Conservation (phyloP, 345 rosid genomes). For the Citrus glauca region DNA sequence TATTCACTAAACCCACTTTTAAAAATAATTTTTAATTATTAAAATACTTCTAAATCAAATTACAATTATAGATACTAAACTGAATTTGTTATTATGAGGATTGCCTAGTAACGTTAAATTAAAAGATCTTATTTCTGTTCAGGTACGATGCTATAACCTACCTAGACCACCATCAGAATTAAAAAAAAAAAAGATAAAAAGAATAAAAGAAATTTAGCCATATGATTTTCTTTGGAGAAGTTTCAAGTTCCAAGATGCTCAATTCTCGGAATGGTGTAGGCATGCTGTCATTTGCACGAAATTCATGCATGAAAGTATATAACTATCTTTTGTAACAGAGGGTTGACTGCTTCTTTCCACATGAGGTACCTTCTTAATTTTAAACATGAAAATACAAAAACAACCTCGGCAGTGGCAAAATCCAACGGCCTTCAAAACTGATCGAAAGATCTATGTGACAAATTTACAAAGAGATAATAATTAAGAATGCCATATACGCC, state of each 20-base stretch:
- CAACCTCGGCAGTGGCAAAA: no score
- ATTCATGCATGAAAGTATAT: conserved; percentile 85
- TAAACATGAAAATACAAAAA: no score
- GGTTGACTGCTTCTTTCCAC: conserved; percentile 75
- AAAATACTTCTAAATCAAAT: no score
- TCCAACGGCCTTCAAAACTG: no score
- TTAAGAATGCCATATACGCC: no score
- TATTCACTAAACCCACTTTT: no score
- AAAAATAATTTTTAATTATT: not conserved
- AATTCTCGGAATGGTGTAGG: conserved; percentile 43
- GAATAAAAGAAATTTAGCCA: not conserved
- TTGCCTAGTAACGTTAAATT: not conserved
- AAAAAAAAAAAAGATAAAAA: no score
- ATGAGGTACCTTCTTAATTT: conserved; percentile 48
- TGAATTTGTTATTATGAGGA: not conserved
- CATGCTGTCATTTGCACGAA: conserved; percentile 79
- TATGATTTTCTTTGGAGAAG: conserved; percentile 1
- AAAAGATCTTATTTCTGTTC: not conserved
- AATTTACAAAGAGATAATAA: no score
- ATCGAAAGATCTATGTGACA: no score
- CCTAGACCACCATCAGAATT: not conserved
- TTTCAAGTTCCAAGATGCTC: not conserved
- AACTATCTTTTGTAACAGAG: conserved; percentile 68
- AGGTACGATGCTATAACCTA: not conserved
- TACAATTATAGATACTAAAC: no score